Base-by-base conservation (phyloP, 192 early-diverging fungal species). In the Coemansia asiatica region DNA sequence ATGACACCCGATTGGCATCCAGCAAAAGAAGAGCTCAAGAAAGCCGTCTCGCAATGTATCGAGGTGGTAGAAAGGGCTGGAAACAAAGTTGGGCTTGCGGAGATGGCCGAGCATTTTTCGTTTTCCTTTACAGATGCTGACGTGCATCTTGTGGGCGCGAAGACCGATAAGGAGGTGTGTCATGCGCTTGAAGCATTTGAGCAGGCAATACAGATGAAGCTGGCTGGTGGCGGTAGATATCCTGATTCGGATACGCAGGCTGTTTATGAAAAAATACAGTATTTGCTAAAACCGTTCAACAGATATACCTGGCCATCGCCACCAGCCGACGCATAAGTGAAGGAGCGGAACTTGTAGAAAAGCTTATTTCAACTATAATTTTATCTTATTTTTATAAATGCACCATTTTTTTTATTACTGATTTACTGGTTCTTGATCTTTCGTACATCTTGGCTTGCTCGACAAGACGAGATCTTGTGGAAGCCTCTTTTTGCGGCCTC, bases 1-100 rank as follows among this genome's bases (percentile, higher is more conserved):
- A 64, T 64, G 7, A 81, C 85, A 2, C 87, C 86, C 1, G 79
- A 83, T 6, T 92, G 90, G 90, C 90, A 92, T 62, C 90, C 90
- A 10, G 88, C 88, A 15, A 86, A 85, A 23, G 6, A 25, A 5
- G 68, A 76, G 6, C 74, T 90, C 23, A 79, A 71, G 18, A 16
- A 63, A 22, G 85, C 86, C 10, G 87, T 82, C 60, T 56, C 74
- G 19, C 58, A 85, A 46, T 86, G 85, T 40, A 68, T 68, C 7
- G 22, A 58, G 31, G 36, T 86, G 18, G 76, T 87, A 13, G 21
- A 56, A 71, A 18, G 65, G 57, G 4, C 62, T 69, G 31, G 38
- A 3, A n/a, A 9, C 25, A 49, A 61, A 1, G 59, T 83, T 0
- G 79, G 75, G 51, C 81, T 90, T 36, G 78, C 88, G 8, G 69